Percentiles rank a stretch among this genome's conserved stretches.
These are phyloP conservation scores for Globisporangium canariense DNA, from an alignment of 352 stramenopile species.

Conservation along the genomic window DNA sequence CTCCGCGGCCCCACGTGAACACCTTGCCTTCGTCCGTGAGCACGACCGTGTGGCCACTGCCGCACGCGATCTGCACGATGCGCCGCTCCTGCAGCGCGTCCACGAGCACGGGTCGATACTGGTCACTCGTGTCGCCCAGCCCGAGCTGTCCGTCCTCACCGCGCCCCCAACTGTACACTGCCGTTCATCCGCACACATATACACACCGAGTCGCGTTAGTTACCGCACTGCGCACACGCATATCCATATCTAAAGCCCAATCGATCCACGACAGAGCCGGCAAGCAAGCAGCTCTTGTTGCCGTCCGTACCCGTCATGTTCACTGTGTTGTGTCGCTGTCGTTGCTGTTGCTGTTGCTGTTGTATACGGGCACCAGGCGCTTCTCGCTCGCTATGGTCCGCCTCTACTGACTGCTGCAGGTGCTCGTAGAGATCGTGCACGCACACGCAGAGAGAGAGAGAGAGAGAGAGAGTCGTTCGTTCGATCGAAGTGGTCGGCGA, in stretches of 20 bases:
- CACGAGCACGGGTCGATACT: slow-evolving; percentile 78
- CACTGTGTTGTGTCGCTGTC: background rate
- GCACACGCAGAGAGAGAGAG: background rate
- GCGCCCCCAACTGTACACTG: slow-evolving; percentile 86
- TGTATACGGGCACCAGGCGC: background rate
- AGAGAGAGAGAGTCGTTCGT: background rate
- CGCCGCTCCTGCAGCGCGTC: slow-evolving; percentile 79
- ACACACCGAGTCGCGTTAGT: background rate
- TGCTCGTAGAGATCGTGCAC: background rate
- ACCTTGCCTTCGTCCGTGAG: slow-evolving; percentile 87
- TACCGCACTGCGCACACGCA: background rate
- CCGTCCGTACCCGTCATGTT: slow-evolving; percentile 3
- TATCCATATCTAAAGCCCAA: background rate
- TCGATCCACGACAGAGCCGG: background rate
- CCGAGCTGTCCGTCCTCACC: slow-evolving; percentile 86
- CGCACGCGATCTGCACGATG: slow-evolving; percentile 87
- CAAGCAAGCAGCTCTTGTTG: background rate
- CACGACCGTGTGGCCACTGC: slow-evolving; percentile 87
- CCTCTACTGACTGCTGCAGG: background rate
- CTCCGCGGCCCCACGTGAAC: slow-evolving; percentile 87
- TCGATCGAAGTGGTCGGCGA: background rate
- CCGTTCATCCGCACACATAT: background rate
- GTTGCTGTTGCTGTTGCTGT: background rate
- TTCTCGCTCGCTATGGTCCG: background rate
- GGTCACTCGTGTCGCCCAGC: slow-evolving; percentile 84